A percentile compares a stretch with the other conserved stretches of the same genome.
These are phyloP conservation scores for Diaporthe sp. DNA, from an alignment of 2,329 filamentous ascomycete species.

Conservation along the genomic window DNA sequence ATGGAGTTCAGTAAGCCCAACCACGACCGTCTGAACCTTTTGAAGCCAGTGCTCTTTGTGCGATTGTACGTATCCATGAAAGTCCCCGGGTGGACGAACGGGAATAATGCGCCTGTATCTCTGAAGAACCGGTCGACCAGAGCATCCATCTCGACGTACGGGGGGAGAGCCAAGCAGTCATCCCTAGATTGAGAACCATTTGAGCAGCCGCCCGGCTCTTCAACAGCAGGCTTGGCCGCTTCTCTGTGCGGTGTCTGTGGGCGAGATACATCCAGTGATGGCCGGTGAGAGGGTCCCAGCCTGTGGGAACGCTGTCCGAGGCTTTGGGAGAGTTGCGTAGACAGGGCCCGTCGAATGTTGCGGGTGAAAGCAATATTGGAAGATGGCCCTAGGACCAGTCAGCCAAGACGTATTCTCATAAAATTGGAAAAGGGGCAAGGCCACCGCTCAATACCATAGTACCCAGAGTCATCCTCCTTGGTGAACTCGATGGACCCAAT, in stretches of 20 bases:
- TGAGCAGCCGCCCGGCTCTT: neutral
- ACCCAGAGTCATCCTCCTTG: slow-evolving; percentile 38
- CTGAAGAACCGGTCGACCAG: slow-evolving; percentile 36
- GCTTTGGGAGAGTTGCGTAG: slow-evolving; percentile 23
- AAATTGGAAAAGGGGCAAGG: too few relatives aligned
- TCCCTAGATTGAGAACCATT: neutral
- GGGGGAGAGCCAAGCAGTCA: slow-evolving; percentile 29
- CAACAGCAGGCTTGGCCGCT: neutral
- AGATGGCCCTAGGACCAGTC: slow-evolving; percentile 35
- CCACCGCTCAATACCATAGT: slow-evolving; percentile 36
- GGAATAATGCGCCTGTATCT: slow-evolving; percentile 38
- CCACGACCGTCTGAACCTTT: slow-evolving; percentile 57
- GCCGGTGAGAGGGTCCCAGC: slow-evolving; percentile 10
- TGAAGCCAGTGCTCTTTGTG: slow-evolving; percentile 38
- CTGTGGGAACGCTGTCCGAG: slow-evolving; percentile 1
- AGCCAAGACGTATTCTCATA: neutral
- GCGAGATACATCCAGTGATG: slow-evolving; percentile 33
- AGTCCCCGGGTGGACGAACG: slow-evolving; percentile 36
- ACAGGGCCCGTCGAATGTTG: slow-evolving; percentile 36
- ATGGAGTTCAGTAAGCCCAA: slow-evolving; percentile 61
- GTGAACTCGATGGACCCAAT: slow-evolving; percentile 40
- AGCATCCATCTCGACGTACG: slow-evolving; percentile 32
- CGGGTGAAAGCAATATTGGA: slow-evolving; percentile 43
- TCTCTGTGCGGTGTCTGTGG: slow-evolving; percentile 15
- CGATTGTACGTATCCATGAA: slow-evolving; percentile 37